Percentiles rank a stretch among this genome's conserved stretches.
phyloP scores from a whole-genome alignment of 2,329 filamentous ascomycete species.

The Drechslerella dactyloides region DNA sequence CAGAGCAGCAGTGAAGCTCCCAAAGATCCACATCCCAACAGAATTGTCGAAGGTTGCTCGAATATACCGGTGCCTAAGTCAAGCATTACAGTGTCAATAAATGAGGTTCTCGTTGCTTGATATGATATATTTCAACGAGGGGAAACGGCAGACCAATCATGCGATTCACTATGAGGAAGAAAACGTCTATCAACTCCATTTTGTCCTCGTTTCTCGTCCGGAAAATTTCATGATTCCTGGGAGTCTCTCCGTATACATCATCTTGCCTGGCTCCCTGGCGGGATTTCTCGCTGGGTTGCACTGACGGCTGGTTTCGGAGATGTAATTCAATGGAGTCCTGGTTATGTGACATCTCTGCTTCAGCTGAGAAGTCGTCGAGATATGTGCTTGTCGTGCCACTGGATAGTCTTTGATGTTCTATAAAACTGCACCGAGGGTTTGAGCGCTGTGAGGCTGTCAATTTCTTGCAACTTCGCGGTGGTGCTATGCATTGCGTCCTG shows the following conservation, averaged over 20 bases:
- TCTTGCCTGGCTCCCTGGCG: conserved; percentile 19
- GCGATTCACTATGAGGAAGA: conserved; percentile 52
- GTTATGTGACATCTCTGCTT: no score
- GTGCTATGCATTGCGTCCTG: no score
- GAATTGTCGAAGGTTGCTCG: conserved; percentile 61
- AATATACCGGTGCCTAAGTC: conserved; percentile 63
- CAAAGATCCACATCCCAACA: conserved; percentile 60
- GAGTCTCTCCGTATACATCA: background rate
- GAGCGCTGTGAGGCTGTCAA: no score
- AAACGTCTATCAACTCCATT: conserved; percentile 45
- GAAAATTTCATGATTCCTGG: background rate
- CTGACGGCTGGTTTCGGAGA: no score
- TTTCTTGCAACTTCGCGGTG: no score
- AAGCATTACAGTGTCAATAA: no score
- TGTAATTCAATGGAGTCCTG: no score
- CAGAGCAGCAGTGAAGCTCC: conserved; percentile 62
- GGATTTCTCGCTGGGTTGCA: background rate
- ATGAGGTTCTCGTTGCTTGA: conserved; percentile 18
- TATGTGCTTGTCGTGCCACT: no score
- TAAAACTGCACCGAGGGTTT: no score
- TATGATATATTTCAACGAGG: background rate
- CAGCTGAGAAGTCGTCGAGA: no score
- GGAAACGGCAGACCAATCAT: conserved; percentile 51
- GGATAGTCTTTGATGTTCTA: no score
- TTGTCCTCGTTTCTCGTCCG: conserved; percentile 38